Evolutionary conservation across 352 stramenopile species (phyloP).

Genomic region (Globisporangium spinosum): DNA sequence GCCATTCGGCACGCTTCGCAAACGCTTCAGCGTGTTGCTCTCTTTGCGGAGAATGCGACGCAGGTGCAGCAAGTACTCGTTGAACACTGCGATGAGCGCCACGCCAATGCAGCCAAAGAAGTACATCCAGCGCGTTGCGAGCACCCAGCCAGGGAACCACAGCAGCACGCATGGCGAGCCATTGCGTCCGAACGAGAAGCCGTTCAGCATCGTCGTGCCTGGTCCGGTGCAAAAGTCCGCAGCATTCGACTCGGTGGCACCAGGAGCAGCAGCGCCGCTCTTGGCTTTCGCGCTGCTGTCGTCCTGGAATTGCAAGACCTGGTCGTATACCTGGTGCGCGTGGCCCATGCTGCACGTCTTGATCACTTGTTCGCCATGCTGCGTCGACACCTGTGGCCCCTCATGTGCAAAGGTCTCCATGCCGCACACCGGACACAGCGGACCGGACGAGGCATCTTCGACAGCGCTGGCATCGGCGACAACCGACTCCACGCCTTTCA

Average conservation of each 20-base stretch:
- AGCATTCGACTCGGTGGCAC: not conserved
- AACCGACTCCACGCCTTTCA: slow-evolving; percentile 40
- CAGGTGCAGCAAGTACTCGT: slow-evolving; percentile 72
- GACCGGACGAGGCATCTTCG: slow-evolving; percentile 16
- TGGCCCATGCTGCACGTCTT: slow-evolving; percentile 72
- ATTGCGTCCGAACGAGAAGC: slow-evolving; percentile 43
- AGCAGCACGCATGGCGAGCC: slow-evolving; percentile 55
- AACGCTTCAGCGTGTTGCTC: slow-evolving; percentile 43
- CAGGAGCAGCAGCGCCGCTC: not conserved
- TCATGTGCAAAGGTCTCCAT: slow-evolving; percentile 53
- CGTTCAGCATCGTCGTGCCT: slow-evolving; percentile 75
- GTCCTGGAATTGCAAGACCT: slow-evolving; percentile 46
- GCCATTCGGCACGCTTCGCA: slow-evolving; percentile 13
- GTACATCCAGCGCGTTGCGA: slow-evolving; percentile 53
- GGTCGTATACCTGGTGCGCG: slow-evolving; percentile 52
- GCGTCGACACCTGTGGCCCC: slow-evolving; percentile 49
- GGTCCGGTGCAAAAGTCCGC: slow-evolving; percentile 48
- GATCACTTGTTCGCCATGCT: slow-evolving; percentile 54
- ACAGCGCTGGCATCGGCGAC: slow-evolving; percentile 11
- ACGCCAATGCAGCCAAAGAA: slow-evolving; percentile 49
- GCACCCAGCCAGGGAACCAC: slow-evolving; percentile 72
- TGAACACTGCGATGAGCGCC: slow-evolving; percentile 56
- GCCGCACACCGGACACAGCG: slow-evolving; percentile 62
- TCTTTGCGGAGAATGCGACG: slow-evolving; percentile 62
- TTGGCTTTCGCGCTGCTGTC: not conserved